phyloP scores from a whole-genome alignment of 2,329 filamentous ascomycete genomes.

The Colletotrichum shisoi region DNA sequence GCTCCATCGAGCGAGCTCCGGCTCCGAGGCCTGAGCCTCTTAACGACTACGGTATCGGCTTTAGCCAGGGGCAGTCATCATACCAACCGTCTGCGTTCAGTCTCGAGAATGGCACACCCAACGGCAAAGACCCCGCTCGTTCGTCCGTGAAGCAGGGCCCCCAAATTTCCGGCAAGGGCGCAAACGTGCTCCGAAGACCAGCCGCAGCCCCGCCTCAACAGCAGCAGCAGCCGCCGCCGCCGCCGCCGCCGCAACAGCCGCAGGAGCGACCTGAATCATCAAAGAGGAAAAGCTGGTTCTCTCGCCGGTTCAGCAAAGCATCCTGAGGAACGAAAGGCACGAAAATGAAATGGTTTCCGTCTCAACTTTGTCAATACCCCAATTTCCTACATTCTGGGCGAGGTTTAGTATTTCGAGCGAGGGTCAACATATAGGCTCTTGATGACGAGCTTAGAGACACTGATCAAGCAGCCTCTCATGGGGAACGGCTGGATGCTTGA shows the following conservation, averaged over 20 bases:
- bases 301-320: constrained; percentile 77
- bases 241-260: constrained; percentile 1
- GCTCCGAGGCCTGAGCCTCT: constrained; percentile 62
- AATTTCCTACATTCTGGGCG: constrained; percentile 23
- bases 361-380: constrained; percentile 41
- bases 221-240: constrained; percentile 22
- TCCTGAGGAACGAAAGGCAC: constrained; percentile 37
- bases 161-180: constrained; percentile 11
- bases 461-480: neutral
- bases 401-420: constrained; percentile 12
- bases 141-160: constrained; percentile 23
- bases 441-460: constrained; percentile 6
- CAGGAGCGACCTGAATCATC: constrained; percentile 47
- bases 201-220: constrained; percentile 39
- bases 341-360: constrained; percentile 5
- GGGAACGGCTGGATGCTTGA: constrained; percentile 1
- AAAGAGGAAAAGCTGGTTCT: constrained; percentile 92
- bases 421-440: constrained; percentile 4
- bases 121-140: constrained; percentile 11
- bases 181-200: constrained; percentile 43
- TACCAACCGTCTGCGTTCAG: constrained; percentile 52
- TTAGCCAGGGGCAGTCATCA: constrained; percentile 53
- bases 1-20: constrained; percentile 79
- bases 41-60: constrained; percentile 72
- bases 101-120: constrained; percentile 43